phyloP scores from a whole-genome alignment of 2,329 filamentous ascomycete genomes.

The Monosporascus ibericus region DNA sequence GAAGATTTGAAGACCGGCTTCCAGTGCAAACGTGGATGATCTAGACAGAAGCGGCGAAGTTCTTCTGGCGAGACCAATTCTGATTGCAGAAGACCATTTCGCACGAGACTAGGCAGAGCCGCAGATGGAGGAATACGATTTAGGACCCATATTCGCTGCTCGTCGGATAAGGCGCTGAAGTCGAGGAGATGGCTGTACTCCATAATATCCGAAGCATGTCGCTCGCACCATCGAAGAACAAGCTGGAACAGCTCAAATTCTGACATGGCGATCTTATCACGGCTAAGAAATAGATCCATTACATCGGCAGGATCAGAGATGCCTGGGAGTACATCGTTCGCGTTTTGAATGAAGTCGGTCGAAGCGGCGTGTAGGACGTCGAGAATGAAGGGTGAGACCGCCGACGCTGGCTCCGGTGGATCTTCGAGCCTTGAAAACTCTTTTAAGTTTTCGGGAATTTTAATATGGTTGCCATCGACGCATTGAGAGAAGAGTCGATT shows the following conservation, averaged over 20 bases:
- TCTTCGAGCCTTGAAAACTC: conserved; percentile 20
- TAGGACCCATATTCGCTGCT: conserved; percentile 32
- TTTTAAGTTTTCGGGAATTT: conserved; percentile 18
- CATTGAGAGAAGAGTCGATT: conserved; percentile 35
- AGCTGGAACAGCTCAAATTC: conserved; percentile 32
- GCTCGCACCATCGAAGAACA: conserved; percentile 27
- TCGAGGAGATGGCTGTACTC: conserved; percentile 25
- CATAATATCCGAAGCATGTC: conserved; percentile 19
- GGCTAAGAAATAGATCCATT: conserved; percentile 26
- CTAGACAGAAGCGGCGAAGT: conserved; percentile 25
- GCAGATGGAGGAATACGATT: conserved; percentile 23
- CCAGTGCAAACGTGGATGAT: conserved; percentile 30
- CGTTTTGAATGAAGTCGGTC: conserved; percentile 7
- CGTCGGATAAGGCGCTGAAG: conserved; percentile 23
- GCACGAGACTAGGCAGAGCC: conserved; percentile 21
- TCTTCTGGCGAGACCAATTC: conserved; percentile 24
- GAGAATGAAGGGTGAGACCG: conserved; percentile 27
- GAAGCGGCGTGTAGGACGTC: conserved; percentile 28
- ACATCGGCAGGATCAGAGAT: conserved; percentile 10
- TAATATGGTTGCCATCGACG: conserved; percentile 35
- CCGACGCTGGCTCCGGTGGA: conserved; percentile 16
- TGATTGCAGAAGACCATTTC: conserved; percentile 32
- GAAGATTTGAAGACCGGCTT: conserved; percentile 29
- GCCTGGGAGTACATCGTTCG: no score
- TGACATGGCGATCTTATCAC: conserved; percentile 29